Percentiles rank a stretch among this genome's conserved stretches.
Evolutionary conservation across 257 asterid species (phyloP).

Genomic region (Eustoma russellianum): DNA sequence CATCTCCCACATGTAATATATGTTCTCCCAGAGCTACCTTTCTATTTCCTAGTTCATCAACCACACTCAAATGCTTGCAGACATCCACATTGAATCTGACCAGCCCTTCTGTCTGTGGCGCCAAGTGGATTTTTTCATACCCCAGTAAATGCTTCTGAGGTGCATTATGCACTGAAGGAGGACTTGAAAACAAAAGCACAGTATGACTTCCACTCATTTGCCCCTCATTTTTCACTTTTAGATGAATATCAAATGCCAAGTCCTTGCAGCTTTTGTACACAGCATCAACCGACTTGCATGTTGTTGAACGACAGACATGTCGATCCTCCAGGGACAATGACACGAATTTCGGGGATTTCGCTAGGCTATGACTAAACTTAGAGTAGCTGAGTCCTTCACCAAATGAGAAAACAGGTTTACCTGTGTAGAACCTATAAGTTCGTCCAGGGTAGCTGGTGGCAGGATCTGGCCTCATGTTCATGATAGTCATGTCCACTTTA

Average conservation of each 20-base stretch:
- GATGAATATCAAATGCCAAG: slow-evolving; percentile 21
- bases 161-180: slow-evolving; percentile 55
- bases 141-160: slow-evolving; percentile 49
- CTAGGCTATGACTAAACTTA: slow-evolving; percentile 27
- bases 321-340: slow-evolving; percentile 27
- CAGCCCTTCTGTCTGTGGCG: slow-evolving; percentile 21
- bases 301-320: slow-evolving; percentile 34
- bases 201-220: slow-evolving; percentile 43
- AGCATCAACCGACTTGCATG: slow-evolving; percentile 32
- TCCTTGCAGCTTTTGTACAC: slow-evolving; percentile 24
- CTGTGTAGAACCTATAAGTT: slow-evolving; percentile 71
- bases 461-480: slow-evolving; percentile 79
- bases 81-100: slow-evolving; percentile 40
- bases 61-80: slow-evolving; percentile 47
- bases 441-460: slow-evolving; percentile 64
- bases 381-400: slow-evolving; percentile 72
- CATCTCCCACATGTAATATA: slow-evolving; percentile 41
- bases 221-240: slow-evolving; percentile 45
- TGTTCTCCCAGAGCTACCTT: slow-evolving; percentile 49
- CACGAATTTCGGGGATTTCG: slow-evolving; percentile 35
- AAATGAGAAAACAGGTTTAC: slow-evolving; percentile 48
- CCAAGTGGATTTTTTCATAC: slow-evolving; percentile 34
- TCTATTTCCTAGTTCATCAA: slow-evolving; percentile 39
- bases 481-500: slow-evolving; percentile 56
- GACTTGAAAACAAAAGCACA: slow-evolving; percentile 40